Conservation (phyloP, 805 yeast species). For the Saccharomycopsis microspora region DNA sequence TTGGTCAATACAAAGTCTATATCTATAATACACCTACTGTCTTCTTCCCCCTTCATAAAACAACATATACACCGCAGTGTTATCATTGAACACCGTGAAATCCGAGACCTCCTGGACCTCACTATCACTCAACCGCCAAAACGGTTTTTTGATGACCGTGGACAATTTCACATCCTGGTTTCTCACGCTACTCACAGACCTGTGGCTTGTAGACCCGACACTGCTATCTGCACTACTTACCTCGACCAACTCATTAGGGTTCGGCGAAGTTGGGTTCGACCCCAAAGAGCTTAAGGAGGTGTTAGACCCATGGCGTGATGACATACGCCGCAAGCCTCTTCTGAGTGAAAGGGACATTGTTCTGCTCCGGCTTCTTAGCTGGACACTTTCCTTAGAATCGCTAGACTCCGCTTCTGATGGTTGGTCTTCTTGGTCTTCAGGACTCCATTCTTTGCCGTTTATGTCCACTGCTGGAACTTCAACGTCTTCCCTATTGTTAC, state of each 20-base stretch:
- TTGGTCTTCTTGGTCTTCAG: background rate
- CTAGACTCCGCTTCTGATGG: too few relatives aligned
- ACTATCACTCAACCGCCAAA: slow-evolving; percentile 82
- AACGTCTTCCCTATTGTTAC: background rate
- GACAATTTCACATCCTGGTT: slow-evolving; percentile 38
- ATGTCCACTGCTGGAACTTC: slow-evolving; percentile 15
- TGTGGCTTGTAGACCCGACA: background rate
- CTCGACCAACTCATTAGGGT: background rate
- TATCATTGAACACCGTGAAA: slow-evolving; percentile 52
- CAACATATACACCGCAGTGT: slow-evolving; percentile 73
- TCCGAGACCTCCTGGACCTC: slow-evolving; percentile 49
- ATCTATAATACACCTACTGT: background rate
- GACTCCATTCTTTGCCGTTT: slow-evolving; percentile 3
- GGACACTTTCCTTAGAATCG: too few relatives aligned
- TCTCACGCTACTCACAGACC: too few relatives aligned
- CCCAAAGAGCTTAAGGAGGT: slow-evolving; percentile 7
- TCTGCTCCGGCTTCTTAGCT: background rate
- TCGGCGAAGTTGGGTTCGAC: background rate
- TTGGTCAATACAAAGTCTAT: too few relatives aligned
- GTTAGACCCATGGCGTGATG: slow-evolving; percentile 1
- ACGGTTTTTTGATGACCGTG: slow-evolving; percentile 46
- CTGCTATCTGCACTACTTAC: background rate
- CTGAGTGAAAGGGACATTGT: background rate
- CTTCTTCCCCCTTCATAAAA: slow-evolving; percentile 44
- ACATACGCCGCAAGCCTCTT: background rate